Evolutionary conservation across 148 eudicot species (phyloP).

Genomic region (Polygonum maritimum): DNA sequence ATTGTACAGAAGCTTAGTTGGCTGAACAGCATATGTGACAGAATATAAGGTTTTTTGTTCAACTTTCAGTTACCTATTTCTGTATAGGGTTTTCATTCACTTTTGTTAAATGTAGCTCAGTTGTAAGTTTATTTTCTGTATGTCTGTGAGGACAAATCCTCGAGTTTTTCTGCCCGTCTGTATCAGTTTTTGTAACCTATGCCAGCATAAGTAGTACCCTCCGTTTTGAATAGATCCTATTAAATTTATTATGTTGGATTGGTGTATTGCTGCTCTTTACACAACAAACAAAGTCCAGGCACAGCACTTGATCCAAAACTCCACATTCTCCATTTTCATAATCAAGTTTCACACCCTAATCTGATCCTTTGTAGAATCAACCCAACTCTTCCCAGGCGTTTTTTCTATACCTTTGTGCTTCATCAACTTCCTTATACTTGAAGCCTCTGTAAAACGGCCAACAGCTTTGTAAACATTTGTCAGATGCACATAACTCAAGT

Average conservation of each 20-base stretch:
- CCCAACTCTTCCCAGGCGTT: conserved; percentile 71
- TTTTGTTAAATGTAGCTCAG: conserved; percentile 3
- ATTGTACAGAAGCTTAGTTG: not conserved
- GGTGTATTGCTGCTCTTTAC: not conserved
- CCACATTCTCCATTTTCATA: not conserved
- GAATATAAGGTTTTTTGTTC: not conserved
- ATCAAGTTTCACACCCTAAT: not conserved
- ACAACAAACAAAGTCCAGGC: not conserved
- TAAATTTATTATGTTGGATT: not conserved
- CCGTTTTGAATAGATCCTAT: too few species aligned
- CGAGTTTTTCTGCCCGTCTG: too few species aligned
- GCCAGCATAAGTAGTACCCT: too few species aligned
- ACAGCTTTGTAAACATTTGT: conserved; percentile 55
- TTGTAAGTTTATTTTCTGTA: not conserved
- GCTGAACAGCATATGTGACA: not conserved
- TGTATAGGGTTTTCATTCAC: conserved; percentile 4
- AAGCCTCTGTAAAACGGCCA: conserved; percentile 72
- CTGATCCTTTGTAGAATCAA: conserved; percentile 21
- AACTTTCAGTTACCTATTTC: not conserved
- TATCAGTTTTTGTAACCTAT: too few species aligned
- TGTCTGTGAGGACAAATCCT: not conserved
- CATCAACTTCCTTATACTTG: conserved; percentile 43
- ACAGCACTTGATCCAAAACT: not conserved
- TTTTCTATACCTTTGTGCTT: conserved; percentile 56
- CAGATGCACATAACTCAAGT: conserved; percentile 74